These are phyloP conservation scores for Agarophyton chilense DNA, from an alignment of 23 red algal species.

Conservation along the genomic window DNA sequence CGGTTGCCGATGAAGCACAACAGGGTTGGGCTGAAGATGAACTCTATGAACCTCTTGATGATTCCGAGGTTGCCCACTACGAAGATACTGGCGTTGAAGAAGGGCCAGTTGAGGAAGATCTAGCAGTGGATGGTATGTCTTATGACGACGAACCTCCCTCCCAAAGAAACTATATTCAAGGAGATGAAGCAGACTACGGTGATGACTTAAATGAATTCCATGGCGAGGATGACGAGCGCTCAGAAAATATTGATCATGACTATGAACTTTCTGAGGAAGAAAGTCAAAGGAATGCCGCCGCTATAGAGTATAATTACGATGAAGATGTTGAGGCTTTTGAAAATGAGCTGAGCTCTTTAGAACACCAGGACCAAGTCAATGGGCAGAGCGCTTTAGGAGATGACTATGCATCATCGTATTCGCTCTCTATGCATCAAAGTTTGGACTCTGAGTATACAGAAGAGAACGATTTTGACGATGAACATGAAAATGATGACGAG, in stretches of 20 bases:
- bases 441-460: neutral
- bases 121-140: neutral
- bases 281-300: neutral
- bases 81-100: neutral
- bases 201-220: neutral
- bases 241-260: neutral
- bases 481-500: conserved; percentile 3
- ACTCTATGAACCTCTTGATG: conserved; percentile 15
- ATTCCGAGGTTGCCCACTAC: neutral
- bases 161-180: neutral
- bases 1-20: neutral
- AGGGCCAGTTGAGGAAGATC: neutral
- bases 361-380: neutral
- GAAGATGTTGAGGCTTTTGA: neutral
- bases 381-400: neutral
- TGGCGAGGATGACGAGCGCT: neutral
- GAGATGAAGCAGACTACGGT: neutral
- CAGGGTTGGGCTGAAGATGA: conserved; percentile 7
- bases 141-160: neutral
- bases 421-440: neutral
- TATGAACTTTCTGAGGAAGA: neutral
- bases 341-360: neutral
- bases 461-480: neutral
- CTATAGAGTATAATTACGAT: neutral
- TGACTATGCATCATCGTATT: neutral